phyloP scores from a whole-genome alignment of 495 filamentous ascomycete species.

The Penicillium verhagenii region DNA sequence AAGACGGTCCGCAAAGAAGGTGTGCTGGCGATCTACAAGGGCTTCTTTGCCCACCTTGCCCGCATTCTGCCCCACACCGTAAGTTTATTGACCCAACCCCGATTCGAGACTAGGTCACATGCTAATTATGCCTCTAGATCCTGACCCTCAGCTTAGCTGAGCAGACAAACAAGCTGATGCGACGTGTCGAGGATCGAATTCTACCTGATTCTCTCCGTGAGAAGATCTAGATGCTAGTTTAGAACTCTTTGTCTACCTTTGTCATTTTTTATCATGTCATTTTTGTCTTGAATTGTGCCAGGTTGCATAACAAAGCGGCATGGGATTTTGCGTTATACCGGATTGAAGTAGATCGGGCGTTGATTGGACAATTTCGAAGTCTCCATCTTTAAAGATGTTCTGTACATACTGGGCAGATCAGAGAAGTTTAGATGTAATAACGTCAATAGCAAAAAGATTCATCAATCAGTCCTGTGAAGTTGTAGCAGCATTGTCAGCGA shows the following conservation, averaged over 20 bases:
- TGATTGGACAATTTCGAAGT: neutral
- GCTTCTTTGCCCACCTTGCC: slow-evolving; percentile 91
- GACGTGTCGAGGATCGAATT: slow-evolving; percentile 70
- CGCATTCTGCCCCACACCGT: slow-evolving; percentile 92
- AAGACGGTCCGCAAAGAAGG: slow-evolving; percentile 93
- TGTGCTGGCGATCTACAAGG: slow-evolving; percentile 93
- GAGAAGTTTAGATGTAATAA: neutral
- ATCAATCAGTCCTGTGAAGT: too few relatives aligned
- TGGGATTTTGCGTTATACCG: neutral
- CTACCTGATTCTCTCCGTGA: slow-evolving; percentile 50
- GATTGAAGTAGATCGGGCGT: slow-evolving; percentile 6
- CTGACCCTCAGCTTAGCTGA: slow-evolving; percentile 90
- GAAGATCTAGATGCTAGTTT: slow-evolving; percentile 38
- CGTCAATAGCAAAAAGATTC: neutral
- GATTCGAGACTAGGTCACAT: neutral
- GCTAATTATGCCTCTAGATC: slow-evolving; percentile 50
- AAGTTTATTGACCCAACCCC: slow-evolving; percentile 22
- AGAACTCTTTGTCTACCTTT: neutral
- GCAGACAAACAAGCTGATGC: slow-evolving; percentile 91
- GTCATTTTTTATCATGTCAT: slow-evolving; percentile 7
- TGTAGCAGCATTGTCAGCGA: too few relatives aligned
- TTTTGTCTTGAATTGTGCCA: neutral
- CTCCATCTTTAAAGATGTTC: neutral
- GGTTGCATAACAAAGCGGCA: slow-evolving; percentile 1
- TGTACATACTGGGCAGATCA: neutral